A percentile compares a stretch with the other conserved stretches of the same genome.
Conservation (phyloP, 2,329 filamentous ascomycete genomes). For the Arthrobotrys pseudoclavata region DNA sequence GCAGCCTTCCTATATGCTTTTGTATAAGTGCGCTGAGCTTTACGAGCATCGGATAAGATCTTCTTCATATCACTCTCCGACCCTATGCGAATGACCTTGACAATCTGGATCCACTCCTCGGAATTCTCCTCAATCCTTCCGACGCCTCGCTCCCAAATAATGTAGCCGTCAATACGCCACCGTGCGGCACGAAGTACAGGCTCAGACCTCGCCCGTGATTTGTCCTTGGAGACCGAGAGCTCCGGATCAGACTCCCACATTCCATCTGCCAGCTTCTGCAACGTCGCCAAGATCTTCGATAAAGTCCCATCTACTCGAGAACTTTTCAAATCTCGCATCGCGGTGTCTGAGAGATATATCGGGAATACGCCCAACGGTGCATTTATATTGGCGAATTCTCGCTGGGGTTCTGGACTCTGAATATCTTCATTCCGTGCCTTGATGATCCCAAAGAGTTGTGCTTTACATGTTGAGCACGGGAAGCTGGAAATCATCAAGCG, state of each 20-base stretch:
- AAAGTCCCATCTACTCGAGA: constrained; percentile 23
- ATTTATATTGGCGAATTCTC: constrained; percentile 14
- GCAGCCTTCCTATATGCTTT: constrained; percentile 20
- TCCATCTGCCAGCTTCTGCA: constrained; percentile 30
- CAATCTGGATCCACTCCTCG: constrained; percentile 38
- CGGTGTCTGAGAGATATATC: constrained; percentile 20
- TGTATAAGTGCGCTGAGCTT: constrained; percentile 17
- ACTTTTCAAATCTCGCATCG: constrained; percentile 33
- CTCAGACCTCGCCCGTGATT: not conserved
- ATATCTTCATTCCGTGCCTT: not conserved
- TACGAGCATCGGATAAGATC: not conserved
- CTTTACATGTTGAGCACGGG: constrained; percentile 28
- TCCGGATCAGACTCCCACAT: constrained; percentile 26
- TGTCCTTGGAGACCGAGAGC: not conserved
- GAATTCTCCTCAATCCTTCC: constrained; percentile 14
- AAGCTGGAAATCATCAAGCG: constrained; percentile 27
- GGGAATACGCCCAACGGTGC: constrained; percentile 33
- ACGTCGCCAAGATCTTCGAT: not conserved
- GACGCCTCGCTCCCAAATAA: constrained; percentile 32
- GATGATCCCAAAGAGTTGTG: not conserved
- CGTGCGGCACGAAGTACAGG: constrained; percentile 11
- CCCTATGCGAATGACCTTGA: constrained; percentile 24
- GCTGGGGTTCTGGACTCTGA: not conserved
- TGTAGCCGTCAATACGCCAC: constrained; percentile 17
- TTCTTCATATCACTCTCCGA: constrained; percentile 14